Percentiles rank a stretch among this genome's conserved stretches.
phyloP scores from a whole-genome alignment of 176 grass and related monocot genomes.

The Thalia dealbata region DNA sequence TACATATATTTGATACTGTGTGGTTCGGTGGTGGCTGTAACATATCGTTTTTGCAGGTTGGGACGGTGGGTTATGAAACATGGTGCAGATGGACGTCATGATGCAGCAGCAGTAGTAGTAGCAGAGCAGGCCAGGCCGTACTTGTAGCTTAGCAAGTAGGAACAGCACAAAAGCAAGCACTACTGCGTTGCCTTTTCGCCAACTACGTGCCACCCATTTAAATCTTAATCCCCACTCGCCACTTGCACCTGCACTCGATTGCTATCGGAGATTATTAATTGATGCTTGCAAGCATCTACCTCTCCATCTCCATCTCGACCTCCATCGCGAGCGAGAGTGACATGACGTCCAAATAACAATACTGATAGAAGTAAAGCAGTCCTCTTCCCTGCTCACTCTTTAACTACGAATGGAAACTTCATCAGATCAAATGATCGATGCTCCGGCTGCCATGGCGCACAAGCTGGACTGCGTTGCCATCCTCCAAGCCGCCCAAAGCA shows the following conservation, averaged over 20 bases:
- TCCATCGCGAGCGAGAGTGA: background rate
- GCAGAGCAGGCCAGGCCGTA: no score
- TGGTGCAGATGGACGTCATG: background rate
- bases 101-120: background rate
- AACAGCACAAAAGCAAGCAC: no score
- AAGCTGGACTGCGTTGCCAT: slow-evolving; percentile 4
- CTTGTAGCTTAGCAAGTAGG: background rate
- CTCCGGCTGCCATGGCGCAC: background rate
- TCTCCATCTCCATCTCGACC: no score
- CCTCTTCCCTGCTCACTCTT: no score
- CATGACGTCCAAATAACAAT: background rate
- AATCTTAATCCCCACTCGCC: background rate
- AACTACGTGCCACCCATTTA: background rate
- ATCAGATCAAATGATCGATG: background rate
- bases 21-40: no score
- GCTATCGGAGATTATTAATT: background rate
- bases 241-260: no score
- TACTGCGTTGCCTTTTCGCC: background rate
- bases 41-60: no score
- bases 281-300: background rate
- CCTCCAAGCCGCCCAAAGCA: slow-evolving; percentile 10
- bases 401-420: no score
- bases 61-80: no score
- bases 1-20: no score
- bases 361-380: no score